phyloP scores from a whole-genome alignment of 129 eudicot genomes.

The Logfia minima region DNA sequence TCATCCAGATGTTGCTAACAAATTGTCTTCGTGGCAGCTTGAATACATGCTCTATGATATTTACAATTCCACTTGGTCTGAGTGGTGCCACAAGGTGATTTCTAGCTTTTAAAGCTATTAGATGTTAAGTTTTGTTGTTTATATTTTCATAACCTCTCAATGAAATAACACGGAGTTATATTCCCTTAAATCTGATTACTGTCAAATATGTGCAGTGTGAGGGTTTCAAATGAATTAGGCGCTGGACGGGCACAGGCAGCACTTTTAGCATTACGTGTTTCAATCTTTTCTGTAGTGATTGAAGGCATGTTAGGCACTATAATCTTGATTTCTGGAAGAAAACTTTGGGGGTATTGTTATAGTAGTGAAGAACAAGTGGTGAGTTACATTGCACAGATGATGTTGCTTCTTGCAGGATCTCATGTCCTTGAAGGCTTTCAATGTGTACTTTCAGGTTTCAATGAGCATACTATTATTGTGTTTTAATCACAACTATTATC shows the following conservation, averaged over 20 bases:
- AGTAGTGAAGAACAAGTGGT: constrained; percentile 54
- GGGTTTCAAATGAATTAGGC: constrained; percentile 59
- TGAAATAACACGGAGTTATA: too few relatives aligned
- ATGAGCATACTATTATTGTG: not conserved
- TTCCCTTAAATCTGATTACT: not conserved
- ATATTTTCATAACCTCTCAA: not conserved
- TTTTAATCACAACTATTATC: not conserved
- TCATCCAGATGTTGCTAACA: not conserved
- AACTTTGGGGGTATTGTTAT: constrained; percentile 57
- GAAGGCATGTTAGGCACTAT: constrained; percentile 39
- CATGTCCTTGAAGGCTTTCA: constrained; percentile 63
- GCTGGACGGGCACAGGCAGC: constrained; percentile 51
- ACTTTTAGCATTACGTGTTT: constrained; percentile 37
- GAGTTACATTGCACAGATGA: constrained; percentile 46
- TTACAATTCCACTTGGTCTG: constrained; percentile 68
- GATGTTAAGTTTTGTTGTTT: not conserved
- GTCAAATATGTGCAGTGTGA: constrained; percentile 21
- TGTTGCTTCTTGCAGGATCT: constrained; percentile 46
- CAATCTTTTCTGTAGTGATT: constrained; percentile 23
- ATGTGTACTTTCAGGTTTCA: constrained; percentile 68
- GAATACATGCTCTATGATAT: constrained; percentile 56
- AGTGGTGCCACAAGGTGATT: constrained; percentile 64
- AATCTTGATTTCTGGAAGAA: constrained; percentile 45
- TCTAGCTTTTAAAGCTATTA: not conserved
- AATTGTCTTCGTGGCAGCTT: constrained; percentile 39